A percentile compares a stretch with the other conserved stretches of the same genome.
Evolutionary conservation across 495 filamentous ascomycete genomes (phyloP).

Genomic region (Xylaria curta): DNA sequence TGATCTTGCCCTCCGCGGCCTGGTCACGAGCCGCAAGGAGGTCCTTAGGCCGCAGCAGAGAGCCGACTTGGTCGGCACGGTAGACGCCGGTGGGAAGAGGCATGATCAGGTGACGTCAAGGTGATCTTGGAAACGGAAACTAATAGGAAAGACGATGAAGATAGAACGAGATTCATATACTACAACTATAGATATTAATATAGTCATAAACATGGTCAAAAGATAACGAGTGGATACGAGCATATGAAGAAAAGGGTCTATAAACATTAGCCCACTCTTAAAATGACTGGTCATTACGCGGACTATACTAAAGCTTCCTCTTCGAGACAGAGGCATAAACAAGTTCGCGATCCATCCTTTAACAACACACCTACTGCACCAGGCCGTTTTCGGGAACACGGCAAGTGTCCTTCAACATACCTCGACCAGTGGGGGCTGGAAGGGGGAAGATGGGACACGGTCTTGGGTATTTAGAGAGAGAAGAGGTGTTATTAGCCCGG

Average conservation of each 20-base stretch:
- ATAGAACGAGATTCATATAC: neutral
- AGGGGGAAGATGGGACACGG: conserved; percentile 6
- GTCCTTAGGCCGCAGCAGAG: conserved; percentile 49
- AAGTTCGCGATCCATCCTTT: conserved; percentile 8
- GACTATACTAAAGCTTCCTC: neutral
- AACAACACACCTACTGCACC: neutral
- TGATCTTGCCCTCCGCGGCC: conserved; percentile 53
- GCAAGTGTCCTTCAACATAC: conserved; percentile 6
- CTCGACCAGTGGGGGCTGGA: neutral
- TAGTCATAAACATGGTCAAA: neutral
- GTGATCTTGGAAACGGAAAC: neutral
- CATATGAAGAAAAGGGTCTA: neutral
- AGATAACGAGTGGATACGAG: neutral
- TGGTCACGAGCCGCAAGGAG: conserved; percentile 51
- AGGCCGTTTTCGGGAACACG: conserved; percentile 24
- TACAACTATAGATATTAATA: conserved; percentile 2
- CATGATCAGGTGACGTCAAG: conserved; percentile 37
- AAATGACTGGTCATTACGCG: conserved; percentile 10
- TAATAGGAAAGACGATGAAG: neutral
- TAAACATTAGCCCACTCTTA: neutral
- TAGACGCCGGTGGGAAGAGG: conserved; percentile 55
- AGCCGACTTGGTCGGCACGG: conserved; percentile 58
- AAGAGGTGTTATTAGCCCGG: conserved; percentile 11
- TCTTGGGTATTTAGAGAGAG: neutral
- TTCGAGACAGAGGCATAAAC: conserved; percentile 10